phyloP scores from a whole-genome alignment of 192 early-diverging fungal genomes.

The Entomortierella lignicola region DNA sequence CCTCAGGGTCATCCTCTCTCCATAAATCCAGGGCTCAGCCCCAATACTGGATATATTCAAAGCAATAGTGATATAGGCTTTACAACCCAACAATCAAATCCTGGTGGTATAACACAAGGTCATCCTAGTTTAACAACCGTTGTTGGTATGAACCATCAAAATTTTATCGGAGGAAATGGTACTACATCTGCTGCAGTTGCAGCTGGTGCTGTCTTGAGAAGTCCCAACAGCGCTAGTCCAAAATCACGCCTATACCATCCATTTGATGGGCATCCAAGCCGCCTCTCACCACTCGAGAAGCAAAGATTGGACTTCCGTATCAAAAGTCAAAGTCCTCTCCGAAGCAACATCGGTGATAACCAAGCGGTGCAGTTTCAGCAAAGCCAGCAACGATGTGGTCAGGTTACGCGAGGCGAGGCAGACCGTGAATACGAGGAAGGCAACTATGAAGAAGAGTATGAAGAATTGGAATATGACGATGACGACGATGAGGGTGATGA shows the following conservation, averaged over 20 bases:
- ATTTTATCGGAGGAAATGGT: too few relatives aligned
- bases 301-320: constrained; percentile 24
- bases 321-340: neutral
- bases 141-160: neutral
- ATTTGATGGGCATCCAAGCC: constrained; percentile 41
- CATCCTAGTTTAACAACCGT: neutral
- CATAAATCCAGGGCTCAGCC: too few relatives aligned
- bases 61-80: neutral
- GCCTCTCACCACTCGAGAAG: constrained; percentile 36
- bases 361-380: neutral
- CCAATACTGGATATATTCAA: too few relatives aligned
- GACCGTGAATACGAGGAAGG: too few relatives aligned
- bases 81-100: neutral
- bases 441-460: too few relatives aligned
- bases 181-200: too few relatives aligned
- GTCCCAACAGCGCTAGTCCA: constrained; percentile 17
- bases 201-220: neutral
- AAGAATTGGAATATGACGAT: too few relatives aligned
- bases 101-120: too few relatives aligned
- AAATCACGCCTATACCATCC: constrained; percentile 13
- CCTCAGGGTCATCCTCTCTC: neutral
- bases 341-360: neutral
- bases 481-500: constrained; percentile 10
- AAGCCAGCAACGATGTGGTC: neutral
- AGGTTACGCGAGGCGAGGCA: too few relatives aligned